A percentile compares a stretch with the other conserved stretches of the same genome.
Evolutionary conservation across 2,329 filamentous ascomycete species (phyloP).

Genomic region (Paracorniculantispora psalliotae): DNA sequence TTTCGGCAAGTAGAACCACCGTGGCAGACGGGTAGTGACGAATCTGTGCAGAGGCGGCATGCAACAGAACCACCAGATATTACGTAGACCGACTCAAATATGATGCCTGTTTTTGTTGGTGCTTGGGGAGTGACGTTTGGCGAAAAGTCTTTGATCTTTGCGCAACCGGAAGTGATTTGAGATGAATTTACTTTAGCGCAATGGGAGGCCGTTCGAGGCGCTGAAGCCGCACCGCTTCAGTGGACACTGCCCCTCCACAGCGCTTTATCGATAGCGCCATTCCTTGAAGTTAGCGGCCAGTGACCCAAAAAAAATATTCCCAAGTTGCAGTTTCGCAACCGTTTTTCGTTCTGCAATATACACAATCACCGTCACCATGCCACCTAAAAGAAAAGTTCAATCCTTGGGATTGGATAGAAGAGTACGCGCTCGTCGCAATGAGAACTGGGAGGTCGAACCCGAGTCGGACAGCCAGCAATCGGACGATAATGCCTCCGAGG

Average conservation of each 20-base stretch:
- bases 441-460: slow-evolving; percentile 36
- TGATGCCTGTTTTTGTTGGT: neutral
- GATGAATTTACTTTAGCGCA: neutral
- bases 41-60: neutral
- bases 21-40: neutral
- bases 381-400: slow-evolving; percentile 36
- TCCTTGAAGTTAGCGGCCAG: neutral
- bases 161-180: neutral
- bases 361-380: slow-evolving; percentile 23
- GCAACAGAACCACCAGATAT: neutral
- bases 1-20: neutral
- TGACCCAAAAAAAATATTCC: slow-evolving; percentile 3
- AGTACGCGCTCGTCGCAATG: slow-evolving; percentile 40
- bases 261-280: slow-evolving; percentile 5
- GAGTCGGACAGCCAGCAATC: slow-evolving; percentile 22
- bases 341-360: neutral
- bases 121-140: neutral
- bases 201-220: neutral
- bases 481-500: slow-evolving; percentile 26
- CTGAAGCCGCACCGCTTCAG: neutral
- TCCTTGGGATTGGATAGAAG: slow-evolving; percentile 35
- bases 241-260: neutral
- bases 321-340: neutral
- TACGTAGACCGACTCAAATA: neutral
- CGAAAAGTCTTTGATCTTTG: neutral